Conservation (phyloP, 2,329 filamentous ascomycete species). For the Pseudocercospora crystallina region DNA sequence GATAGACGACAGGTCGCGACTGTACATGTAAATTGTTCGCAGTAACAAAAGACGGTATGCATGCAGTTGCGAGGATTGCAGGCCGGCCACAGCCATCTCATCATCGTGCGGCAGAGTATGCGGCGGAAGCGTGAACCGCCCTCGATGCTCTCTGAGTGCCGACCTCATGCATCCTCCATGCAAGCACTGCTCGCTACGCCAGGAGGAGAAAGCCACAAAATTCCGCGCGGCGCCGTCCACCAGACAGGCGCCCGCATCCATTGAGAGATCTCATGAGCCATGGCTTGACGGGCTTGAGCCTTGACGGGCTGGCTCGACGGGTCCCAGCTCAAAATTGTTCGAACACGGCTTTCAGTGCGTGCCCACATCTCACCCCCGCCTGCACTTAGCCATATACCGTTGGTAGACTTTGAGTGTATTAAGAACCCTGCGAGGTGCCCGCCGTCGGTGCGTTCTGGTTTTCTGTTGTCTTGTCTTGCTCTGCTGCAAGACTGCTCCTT, state of each 20-base stretch:
- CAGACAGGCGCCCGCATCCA: background rate
- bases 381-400: background rate
- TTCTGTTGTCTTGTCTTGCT: background rate
- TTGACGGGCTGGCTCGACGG: no score
- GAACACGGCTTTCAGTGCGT: background rate
- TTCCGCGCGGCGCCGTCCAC: background rate
- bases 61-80: no score
- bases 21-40: no score
- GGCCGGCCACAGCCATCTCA: background rate
- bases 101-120: constrained; percentile 5
- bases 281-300: background rate
- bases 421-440: no score
- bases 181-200: constrained; percentile 6
- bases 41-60: no score
- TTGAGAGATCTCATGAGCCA: constrained; percentile 7
- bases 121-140: constrained; percentile 2
- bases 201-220: constrained; percentile 1
- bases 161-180: no score
- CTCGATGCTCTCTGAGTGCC: constrained; percentile 4
- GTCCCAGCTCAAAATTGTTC: constrained; percentile 1
- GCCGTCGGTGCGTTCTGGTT: background rate
- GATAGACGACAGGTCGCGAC: no score
- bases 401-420: no score
- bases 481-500: constrained; percentile 1
- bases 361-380: background rate